phyloP scores from a whole-genome alignment of 78 protist genomes.

The Pelomyxa schiedti region DNA sequence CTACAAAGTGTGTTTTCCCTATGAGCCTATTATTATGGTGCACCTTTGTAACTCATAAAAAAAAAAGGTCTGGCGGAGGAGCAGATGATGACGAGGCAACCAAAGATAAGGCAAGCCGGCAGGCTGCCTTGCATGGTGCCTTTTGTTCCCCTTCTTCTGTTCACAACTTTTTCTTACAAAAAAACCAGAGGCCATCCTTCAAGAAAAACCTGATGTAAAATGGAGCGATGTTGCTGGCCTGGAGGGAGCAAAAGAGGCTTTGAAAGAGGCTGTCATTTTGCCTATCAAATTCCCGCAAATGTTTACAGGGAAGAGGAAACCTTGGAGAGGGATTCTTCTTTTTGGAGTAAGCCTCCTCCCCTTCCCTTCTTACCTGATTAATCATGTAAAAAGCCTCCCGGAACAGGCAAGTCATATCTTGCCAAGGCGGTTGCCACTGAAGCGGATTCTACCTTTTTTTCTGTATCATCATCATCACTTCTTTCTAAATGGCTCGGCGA shows the following conservation, averaged over 20 bases:
- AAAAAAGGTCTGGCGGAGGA: not conserved
- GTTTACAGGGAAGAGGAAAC: conserved; percentile 86
- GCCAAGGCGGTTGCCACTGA: conserved; percentile 99
- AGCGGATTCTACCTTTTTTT: conserved; percentile 85
- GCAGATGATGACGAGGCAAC: not conserved
- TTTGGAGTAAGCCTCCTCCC: conserved; percentile 72
- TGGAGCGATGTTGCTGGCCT: conserved; percentile 97
- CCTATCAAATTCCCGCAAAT: conserved; percentile 94
- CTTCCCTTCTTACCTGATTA: not conserved
- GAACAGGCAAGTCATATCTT: conserved; percentile 93
- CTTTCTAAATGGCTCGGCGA: conserved; percentile 96
- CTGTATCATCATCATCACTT: conserved; percentile 86
- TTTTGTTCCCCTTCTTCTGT: too few species aligned
- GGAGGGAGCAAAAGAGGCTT: conserved; percentile 87
- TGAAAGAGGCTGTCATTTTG: conserved; percentile 91
- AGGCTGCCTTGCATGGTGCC: not conserved
- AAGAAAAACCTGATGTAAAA: conserved; percentile 91
- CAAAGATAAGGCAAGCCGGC: not conserved
- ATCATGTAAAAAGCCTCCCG: conserved; percentile 65
- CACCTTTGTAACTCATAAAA: not conserved
- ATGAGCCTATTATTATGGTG: not conserved
- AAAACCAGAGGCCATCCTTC: conserved; percentile 27
- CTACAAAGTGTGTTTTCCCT: not conserved
- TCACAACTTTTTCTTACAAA: not conserved
- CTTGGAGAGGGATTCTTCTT: conserved; percentile 97